These are phyloP conservation scores for Ruellia speciosa DNA, from an alignment of 305 asterid species.

Conservation along the genomic window DNA sequence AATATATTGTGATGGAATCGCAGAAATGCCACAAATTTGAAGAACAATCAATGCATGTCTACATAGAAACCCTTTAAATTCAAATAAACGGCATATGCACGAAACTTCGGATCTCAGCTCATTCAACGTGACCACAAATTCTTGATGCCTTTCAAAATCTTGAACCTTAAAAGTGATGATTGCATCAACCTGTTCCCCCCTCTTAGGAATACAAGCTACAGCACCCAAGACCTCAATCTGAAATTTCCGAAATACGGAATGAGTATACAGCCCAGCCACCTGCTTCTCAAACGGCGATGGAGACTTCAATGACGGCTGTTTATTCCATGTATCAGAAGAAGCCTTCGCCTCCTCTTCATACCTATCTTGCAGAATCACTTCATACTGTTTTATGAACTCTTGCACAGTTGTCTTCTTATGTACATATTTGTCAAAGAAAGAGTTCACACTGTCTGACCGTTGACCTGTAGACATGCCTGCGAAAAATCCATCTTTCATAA, in stretches of 20 bases:
- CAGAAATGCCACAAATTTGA: conserved; percentile 69
- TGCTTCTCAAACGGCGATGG: conserved; percentile 98
- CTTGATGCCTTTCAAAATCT: conserved; percentile 71
- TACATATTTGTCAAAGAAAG: conserved; percentile 82
- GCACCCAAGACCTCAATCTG: conserved; percentile 92
- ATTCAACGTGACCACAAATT: conserved; percentile 56
- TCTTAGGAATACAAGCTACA: conserved; percentile 82
- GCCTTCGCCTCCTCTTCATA: conserved; percentile 95
- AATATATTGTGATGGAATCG: conserved; percentile 67
- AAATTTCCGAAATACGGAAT: conserved; percentile 70
- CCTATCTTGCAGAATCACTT: conserved; percentile 66
- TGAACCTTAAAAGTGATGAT: conserved; percentile 51
- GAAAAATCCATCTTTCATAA: conserved; percentile 53
- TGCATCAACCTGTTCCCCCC: conserved; percentile 48
- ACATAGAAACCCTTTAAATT: conserved; percentile 81
- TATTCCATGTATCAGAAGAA: conserved; percentile 77
- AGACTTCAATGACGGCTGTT: conserved; percentile 77
- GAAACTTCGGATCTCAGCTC: conserved; percentile 70
- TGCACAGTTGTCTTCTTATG: conserved; percentile 78
- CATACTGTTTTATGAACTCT: conserved; percentile 79
- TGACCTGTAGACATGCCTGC: conserved; percentile 81
- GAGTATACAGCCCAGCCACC: conserved; percentile 59
- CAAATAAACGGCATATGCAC: conserved; percentile 80
- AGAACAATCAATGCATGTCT: conserved; percentile 90
- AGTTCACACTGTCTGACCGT: conserved; percentile 83